Conservation (phyloP, 352 stramenopile species). For the Pythium aquatile region DNA sequence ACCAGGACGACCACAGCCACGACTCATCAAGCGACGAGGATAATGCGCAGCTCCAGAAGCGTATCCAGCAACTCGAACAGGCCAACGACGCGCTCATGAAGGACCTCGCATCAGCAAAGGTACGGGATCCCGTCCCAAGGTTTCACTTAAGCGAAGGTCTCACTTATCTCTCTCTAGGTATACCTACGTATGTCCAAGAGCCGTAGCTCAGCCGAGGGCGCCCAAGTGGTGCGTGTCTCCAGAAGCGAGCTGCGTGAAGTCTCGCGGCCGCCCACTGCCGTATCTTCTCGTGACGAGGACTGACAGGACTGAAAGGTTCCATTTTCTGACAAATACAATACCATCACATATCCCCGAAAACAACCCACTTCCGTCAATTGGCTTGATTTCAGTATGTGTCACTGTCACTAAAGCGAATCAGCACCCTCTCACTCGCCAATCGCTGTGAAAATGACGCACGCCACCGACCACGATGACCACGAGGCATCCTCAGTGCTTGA, state of each 20-base stretch:
- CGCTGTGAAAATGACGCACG: not conserved
- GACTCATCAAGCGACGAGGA: slow-evolving; percentile 20
- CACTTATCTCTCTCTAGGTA: slow-evolving; percentile 26
- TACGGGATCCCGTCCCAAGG: slow-evolving; percentile 4
- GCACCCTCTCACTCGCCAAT: not conserved
- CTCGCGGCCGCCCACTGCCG: slow-evolving; percentile 28
- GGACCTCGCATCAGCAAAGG: slow-evolving; percentile 69
- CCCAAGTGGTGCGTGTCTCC: slow-evolving; percentile 61
- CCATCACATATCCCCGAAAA: not conserved
- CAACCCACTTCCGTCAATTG: not conserved
- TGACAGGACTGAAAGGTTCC: not conserved
- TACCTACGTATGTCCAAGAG: slow-evolving; percentile 58
- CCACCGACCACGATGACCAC: not conserved
- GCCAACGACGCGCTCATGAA: slow-evolving; percentile 76
- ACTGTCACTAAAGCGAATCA: not conserved
- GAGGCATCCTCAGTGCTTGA: not conserved
- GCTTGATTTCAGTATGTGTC: not conserved
- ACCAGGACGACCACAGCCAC: slow-evolving; percentile 30
- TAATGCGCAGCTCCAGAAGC: slow-evolving; percentile 35
- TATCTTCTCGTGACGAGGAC: slow-evolving; percentile 8
- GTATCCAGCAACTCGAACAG: slow-evolving; percentile 71
- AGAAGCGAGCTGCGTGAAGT: slow-evolving; percentile 66
- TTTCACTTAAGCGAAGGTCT: not conserved
- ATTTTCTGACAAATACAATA: not conserved
- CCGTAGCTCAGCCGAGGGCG: slow-evolving; percentile 28